phyloP scores from a whole-genome alignment of 2,329 filamentous ascomycete species.

The Fusarium euwallaceae region DNA sequence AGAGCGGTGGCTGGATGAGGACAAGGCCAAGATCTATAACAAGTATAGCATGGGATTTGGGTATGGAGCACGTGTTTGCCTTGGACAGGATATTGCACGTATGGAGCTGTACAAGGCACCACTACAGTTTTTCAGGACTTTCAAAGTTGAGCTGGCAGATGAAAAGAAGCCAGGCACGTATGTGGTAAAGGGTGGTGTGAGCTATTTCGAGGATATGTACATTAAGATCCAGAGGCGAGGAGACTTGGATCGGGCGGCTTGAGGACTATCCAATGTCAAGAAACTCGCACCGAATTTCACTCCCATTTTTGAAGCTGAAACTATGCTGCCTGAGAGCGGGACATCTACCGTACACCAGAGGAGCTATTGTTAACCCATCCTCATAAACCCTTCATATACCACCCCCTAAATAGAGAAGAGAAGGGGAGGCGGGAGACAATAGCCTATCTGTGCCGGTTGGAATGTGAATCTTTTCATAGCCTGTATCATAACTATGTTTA shows the following conservation, averaged over 20 bases:
- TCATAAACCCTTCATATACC: too few relatives aligned
- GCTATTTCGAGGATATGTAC: constrained; percentile 36
- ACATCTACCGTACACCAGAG: too few relatives aligned
- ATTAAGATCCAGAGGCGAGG: constrained; percentile 22
- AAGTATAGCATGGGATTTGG: constrained; percentile 54
- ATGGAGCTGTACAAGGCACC: constrained; percentile 54
- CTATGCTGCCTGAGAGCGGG: not conserved
- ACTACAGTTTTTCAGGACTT: constrained; percentile 28
- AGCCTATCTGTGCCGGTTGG: too few relatives aligned
- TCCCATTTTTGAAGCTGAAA: not conserved
- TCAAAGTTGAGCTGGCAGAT: constrained; percentile 27
- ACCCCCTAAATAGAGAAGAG: too few relatives aligned
- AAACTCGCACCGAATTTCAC: not conserved
- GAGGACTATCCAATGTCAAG: not conserved
- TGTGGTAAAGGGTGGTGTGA: constrained; percentile 34
- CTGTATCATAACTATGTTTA: too few relatives aligned
- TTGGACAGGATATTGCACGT: constrained; percentile 59
- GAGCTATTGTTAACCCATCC: not conserved
- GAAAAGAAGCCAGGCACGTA: constrained; percentile 24
- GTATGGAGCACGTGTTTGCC: constrained; percentile 56
- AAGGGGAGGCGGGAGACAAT: too few relatives aligned
- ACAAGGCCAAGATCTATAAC: constrained; percentile 46
- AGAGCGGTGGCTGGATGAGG: constrained; percentile 56
- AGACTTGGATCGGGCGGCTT: not conserved
- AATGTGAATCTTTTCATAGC: too few relatives aligned